Evolutionary conservation across 2,329 filamentous ascomycete species (phyloP).

Genomic region (Trichoderma lentiforme): DNA sequence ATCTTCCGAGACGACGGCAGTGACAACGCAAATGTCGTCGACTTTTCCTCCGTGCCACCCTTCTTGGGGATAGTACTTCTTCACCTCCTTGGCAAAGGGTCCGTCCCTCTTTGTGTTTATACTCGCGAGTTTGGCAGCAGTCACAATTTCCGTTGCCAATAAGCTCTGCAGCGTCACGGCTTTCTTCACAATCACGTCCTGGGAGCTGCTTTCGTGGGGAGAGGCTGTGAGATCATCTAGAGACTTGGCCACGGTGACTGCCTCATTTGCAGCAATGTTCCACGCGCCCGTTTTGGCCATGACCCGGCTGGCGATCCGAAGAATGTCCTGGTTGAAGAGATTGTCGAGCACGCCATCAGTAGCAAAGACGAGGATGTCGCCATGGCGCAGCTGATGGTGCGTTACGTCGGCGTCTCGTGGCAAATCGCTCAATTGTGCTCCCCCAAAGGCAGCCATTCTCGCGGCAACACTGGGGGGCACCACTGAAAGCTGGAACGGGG

Average conservation of each 20-base stretch:
- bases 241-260: slow-evolving; percentile 61
- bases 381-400: slow-evolving; percentile 74
- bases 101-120: slow-evolving; percentile 78
- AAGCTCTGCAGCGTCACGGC: slow-evolving; percentile 66
- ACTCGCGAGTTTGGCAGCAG: slow-evolving; percentile 81
- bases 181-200: slow-evolving; percentile 26
- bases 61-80: slow-evolving; percentile 81
- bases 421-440: slow-evolving; percentile 74
- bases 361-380: slow-evolving; percentile 89
- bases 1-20: slow-evolving; percentile 72
- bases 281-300: slow-evolving; percentile 77
- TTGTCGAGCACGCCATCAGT: slow-evolving; percentile 98
- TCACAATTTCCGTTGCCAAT: slow-evolving; percentile 74
- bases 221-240: slow-evolving; percentile 46
- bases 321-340: slow-evolving; percentile 82
- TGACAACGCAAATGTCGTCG: slow-evolving; percentile 89
- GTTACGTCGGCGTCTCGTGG: slow-evolving; percentile 81
- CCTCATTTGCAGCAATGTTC: slow-evolving; percentile 57
- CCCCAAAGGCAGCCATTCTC: slow-evolving; percentile 80
- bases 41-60: slow-evolving; percentile 89
- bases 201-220: slow-evolving; percentile 25
- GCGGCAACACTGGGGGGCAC: slow-evolving; percentile 76
- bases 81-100: slow-evolving; percentile 92
- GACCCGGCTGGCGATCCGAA: slow-evolving; percentile 71
- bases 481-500: slow-evolving; percentile 88